These are phyloP conservation scores for Nannochloris sp. DNA, from an alignment of 139 green algal species.

Conservation along the genomic window DNA sequence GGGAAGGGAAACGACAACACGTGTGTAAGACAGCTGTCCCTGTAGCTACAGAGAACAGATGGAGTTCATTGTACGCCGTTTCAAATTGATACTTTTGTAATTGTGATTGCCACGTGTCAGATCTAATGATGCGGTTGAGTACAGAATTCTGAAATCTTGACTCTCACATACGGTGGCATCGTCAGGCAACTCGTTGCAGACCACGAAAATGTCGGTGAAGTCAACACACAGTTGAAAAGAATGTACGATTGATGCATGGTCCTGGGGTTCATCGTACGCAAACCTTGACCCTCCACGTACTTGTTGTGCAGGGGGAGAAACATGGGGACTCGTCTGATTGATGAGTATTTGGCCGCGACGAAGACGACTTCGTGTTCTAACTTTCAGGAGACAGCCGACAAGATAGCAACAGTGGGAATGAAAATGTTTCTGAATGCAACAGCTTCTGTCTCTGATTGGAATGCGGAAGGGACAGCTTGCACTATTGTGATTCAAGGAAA, in stretches of 20 bases:
- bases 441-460: slow-evolving; percentile 72
- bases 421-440: slow-evolving; percentile 87
- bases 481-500: slow-evolving; percentile 85
- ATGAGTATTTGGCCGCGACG: slow-evolving; percentile 90
- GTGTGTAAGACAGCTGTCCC: no score
- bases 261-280: no score
- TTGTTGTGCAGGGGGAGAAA: slow-evolving; percentile 71
- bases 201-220: slow-evolving; percentile 85
- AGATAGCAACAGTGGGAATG: slow-evolving; percentile 64
- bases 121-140: slow-evolving; percentile 2
- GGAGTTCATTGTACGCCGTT: background rate
- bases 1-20: no score
- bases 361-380: slow-evolving; percentile 57
- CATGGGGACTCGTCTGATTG: slow-evolving; percentile 86
- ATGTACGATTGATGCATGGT: slow-evolving; percentile 54
- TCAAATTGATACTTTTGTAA: background rate
- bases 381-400: slow-evolving; percentile 74
- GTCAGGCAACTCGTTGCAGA: slow-evolving; percentile 90
- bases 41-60: background rate
- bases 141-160: slow-evolving; percentile 93
- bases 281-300: background rate
- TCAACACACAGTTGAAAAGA: slow-evolving; percentile 93
- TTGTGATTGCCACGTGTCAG: background rate
- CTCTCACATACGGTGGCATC: slow-evolving; percentile 93
- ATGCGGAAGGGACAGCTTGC: slow-evolving; percentile 70